Conservation (phyloP, 1,284 basidiomycete genomes). For the Xerocomus minutiporus region DNA sequence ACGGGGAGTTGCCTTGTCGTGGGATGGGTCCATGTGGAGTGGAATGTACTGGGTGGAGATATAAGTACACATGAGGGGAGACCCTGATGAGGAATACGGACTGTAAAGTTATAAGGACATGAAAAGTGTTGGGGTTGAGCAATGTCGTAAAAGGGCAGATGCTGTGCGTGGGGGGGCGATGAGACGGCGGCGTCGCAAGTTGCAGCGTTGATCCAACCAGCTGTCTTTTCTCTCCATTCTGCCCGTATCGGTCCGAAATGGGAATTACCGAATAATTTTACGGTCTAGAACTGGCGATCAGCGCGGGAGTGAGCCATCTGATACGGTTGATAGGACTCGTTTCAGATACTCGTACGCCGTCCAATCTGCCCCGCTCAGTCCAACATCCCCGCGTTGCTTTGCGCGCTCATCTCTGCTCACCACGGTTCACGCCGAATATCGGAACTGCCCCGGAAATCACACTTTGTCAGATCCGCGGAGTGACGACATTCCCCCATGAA, state of each 20-base stretch:
- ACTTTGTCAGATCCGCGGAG: no score
- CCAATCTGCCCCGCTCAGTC: no score
- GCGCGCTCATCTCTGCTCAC: no score
- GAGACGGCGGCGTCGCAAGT: not conserved
- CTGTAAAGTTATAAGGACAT: not conserved
- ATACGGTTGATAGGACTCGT: constrained; percentile 26
- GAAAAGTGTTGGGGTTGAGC: constrained; percentile 19
- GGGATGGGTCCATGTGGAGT: constrained; percentile 3
- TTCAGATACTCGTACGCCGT: not conserved
- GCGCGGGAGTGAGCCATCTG: constrained; percentile 16
- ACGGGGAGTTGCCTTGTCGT: constrained; percentile 60
- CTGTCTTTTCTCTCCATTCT: no score
- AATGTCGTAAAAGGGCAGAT: constrained; percentile 24
- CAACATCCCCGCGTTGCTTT: no score
- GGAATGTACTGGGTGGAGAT: constrained; percentile 12
- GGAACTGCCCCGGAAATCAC: not conserved
- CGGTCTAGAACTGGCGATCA: not conserved
- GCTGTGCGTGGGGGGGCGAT: constrained; percentile 28
- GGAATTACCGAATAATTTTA: not conserved
- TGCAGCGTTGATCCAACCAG: not conserved
- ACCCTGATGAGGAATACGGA: constrained; percentile 15
- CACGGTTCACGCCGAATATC: constrained; percentile 24
- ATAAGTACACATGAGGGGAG: constrained; percentile 28
- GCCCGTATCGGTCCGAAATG: not conserved
- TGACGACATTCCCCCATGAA: no score